These are phyloP conservation scores for Spirogloea muscicola DNA, from an alignment of 139 green algal genomes.

Conservation along the genomic window DNA sequence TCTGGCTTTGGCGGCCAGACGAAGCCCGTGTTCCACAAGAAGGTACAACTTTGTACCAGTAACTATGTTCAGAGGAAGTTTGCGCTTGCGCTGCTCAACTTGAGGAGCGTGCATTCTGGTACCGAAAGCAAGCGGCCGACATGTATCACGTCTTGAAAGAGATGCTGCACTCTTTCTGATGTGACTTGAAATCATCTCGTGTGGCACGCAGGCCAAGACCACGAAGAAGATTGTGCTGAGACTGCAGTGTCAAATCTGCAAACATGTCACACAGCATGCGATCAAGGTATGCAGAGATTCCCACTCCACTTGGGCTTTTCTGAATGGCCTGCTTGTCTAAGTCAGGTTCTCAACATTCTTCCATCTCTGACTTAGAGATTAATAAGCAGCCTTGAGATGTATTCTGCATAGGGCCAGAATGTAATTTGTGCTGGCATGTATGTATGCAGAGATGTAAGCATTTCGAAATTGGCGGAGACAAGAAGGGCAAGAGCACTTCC, in stretches of 20 bases:
- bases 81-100: too few relatives aligned
- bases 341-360: neutral
- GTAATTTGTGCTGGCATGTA: conserved; percentile 8
- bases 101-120: too few relatives aligned
- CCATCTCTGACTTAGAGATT: neutral
- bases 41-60: too few relatives aligned
- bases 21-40: conserved; percentile 99
- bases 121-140: too few relatives aligned
- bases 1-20: conserved; percentile 96
- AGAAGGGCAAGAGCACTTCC: conserved; percentile 78
- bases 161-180: too few relatives aligned
- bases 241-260: conserved; percentile 92
- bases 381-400: neutral
- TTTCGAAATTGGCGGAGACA: conserved; percentile 98
- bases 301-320: conserved; percentile 1
- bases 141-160: too few relatives aligned
- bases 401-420: neutral
- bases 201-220: conserved; percentile 87
- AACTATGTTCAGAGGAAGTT: too few relatives aligned
- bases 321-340: neutral
- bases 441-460: conserved; percentile 93
- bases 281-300: conserved; percentile 77
- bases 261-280: conserved; percentile 84
- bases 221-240: conserved; percentile 99
- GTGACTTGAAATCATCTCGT: too few relatives aligned